Percentiles rank a stretch among this genome's conserved stretches.
Conservation (phyloP, 2,329 filamentous ascomycete genomes). For the Lachnellula suecica region DNA sequence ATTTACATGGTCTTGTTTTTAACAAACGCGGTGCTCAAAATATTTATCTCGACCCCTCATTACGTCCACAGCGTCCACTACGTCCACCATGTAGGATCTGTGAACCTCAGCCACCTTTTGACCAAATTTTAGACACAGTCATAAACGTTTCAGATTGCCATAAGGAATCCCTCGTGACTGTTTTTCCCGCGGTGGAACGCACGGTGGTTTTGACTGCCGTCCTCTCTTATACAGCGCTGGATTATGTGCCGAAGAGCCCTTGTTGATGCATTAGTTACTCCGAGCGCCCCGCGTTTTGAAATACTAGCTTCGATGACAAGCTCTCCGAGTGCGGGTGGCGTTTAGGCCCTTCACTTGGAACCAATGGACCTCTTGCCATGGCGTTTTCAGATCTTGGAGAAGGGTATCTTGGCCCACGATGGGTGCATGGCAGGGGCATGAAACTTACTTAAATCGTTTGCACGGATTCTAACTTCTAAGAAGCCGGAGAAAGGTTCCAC, state of each 20-base stretch:
- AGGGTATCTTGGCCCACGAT: background rate
- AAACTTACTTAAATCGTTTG: background rate
- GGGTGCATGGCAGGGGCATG: background rate
- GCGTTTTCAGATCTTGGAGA: background rate
- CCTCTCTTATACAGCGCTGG: background rate
- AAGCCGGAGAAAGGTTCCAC: background rate
- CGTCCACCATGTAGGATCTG: too few species aligned
- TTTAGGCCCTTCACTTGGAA: background rate
- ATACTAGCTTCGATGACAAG: too few species aligned
- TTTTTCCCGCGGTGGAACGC: background rate
- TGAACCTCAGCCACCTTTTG: too few species aligned
- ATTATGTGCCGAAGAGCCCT: conserved; percentile 13
- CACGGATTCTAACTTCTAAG: background rate
- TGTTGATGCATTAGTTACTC: conserved; percentile 10
- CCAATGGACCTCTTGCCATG: background rate
- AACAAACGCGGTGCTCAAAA: too few species aligned
- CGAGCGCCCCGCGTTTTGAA: background rate
- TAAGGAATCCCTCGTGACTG: background rate
- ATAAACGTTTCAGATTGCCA: background rate
- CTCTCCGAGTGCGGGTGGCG: too few species aligned
- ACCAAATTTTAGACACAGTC: background rate
- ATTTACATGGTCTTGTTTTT: too few species aligned
- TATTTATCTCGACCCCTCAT: too few species aligned
- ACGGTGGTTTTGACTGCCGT: conserved; percentile 15
- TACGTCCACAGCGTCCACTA: too few species aligned